Evolutionary conservation across 495 filamentous ascomycete genomes (phyloP).

Genomic region (Penicillium goetzii): DNA sequence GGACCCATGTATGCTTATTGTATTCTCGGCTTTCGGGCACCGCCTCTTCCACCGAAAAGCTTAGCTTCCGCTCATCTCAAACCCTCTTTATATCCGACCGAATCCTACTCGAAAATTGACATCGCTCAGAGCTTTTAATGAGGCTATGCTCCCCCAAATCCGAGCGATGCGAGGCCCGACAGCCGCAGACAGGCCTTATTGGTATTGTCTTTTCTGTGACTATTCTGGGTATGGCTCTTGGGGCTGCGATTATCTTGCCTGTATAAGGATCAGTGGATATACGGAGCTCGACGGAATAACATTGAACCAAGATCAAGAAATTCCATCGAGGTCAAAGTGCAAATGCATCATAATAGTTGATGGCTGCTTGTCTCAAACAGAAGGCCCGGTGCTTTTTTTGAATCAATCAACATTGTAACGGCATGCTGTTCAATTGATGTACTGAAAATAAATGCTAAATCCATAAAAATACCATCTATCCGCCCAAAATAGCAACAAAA

Average conservation of each 20-base stretch:
- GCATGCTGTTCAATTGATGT: neutral
- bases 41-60: too few species aligned
- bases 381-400: too few species aligned
- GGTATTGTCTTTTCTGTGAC: neutral
- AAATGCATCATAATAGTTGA: too few species aligned
- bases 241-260: neutral
- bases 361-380: too few species aligned
- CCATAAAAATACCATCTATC: neutral
- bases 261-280: neutral
- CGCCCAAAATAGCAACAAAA: neutral
- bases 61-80: too few species aligned
- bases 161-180: too few species aligned
- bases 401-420: neutral
- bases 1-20: neutral
- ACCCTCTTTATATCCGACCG: too few species aligned
- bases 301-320: neutral
- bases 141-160: too few species aligned
- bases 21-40: too few species aligned
- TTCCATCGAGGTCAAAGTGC: neutral
- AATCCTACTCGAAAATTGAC: too few species aligned
- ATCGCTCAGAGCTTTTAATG: too few species aligned
- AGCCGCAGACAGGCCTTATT: too few species aligned
- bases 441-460: neutral
- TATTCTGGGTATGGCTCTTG: neutral
- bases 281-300: neutral